Evolutionary conservation across 2,329 filamentous ascomycete species (phyloP).

Genomic region (Fusarium sp.): DNA sequence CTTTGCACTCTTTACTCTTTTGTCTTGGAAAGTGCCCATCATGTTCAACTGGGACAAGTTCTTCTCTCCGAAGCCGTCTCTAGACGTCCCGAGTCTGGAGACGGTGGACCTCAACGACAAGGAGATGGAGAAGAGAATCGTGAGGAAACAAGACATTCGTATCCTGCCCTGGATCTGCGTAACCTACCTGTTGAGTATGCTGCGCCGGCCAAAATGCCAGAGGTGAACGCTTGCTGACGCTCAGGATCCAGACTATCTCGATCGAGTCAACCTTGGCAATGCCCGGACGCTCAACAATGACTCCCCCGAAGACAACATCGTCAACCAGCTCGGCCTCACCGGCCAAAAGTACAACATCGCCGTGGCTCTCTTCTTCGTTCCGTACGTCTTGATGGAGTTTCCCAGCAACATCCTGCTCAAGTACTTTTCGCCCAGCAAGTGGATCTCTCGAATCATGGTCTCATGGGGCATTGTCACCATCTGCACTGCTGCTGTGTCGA

Average conservation of each 20-base stretch:
- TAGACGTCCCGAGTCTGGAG: conserved; percentile 48
- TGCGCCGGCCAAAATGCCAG: no score
- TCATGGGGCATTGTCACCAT: conserved; percentile 61
- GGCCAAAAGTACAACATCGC: conserved; percentile 47
- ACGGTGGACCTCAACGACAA: conserved; percentile 48
- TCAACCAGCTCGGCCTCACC: conserved; percentile 44
- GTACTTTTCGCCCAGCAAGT: conserved; percentile 49
- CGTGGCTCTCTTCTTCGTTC: conserved; percentile 46
- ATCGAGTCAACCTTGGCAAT: conserved; percentile 49
- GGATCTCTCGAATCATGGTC: conserved; percentile 53
- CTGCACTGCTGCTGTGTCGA: conserved; percentile 57
- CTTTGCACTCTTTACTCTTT: not conserved
- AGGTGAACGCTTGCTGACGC: not conserved
- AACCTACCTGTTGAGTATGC: conserved; percentile 46
- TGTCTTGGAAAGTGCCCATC: not conserved
- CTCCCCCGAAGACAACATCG: conserved; percentile 47
- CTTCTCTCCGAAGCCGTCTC: conserved; percentile 42
- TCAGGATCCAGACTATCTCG: conserved; percentile 35
- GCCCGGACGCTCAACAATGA: conserved; percentile 49
- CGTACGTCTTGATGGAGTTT: conserved; percentile 47
- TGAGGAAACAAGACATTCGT: conserved; percentile 47
- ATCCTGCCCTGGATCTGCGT: conserved; percentile 49
- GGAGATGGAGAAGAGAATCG: conserved; percentile 48
- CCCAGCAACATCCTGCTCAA: conserved; percentile 49
- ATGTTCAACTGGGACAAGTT: conserved; percentile 38